Evolutionary conservation across 768 basidiomycete species (phyloP).

Genomic region (Cystobasidium onofrii): DNA sequence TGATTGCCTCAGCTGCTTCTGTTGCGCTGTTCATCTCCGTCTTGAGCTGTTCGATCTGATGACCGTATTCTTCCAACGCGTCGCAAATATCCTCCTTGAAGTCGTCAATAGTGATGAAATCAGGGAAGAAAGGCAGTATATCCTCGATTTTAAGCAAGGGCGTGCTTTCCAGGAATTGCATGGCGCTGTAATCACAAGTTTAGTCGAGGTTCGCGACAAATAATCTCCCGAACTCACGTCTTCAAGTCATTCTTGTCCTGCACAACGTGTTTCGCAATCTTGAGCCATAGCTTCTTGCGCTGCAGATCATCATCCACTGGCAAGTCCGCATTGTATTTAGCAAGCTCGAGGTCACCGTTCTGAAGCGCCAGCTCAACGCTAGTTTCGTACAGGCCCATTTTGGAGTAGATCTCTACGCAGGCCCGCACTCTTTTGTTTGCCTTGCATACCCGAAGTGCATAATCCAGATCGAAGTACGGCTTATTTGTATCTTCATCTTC

Average conservation of each 20-base stretch:
- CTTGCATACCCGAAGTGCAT: conserved; percentile 86
- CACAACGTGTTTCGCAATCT: conserved; percentile 96
- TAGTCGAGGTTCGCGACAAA: conserved; percentile 9
- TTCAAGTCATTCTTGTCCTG: conserved; percentile 98
- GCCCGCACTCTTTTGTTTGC: conserved; percentile 68
- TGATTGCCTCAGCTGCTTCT: conserved; percentile 81
- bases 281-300: conserved; percentile 91
- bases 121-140: conserved; percentile 98
- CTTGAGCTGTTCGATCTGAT: conserved; percentile 80
- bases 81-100: conserved; percentile 98
- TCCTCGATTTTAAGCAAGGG: conserved; percentile 95
- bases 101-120: conserved; percentile 97
- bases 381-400: conserved; percentile 95
- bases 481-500: conserved; percentile 69
- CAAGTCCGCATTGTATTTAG: conserved; percentile 89
- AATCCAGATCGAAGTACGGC: conserved; percentile 95
- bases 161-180: conserved; percentile 91
- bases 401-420: conserved; percentile 92
- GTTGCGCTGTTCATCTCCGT: conserved; percentile 95
- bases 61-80: conserved; percentile 86
- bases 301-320: conserved; percentile 71
- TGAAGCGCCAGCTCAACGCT: conserved; percentile 89
- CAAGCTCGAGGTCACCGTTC: conserved; percentile 89
- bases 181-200: no score
- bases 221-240: conserved; percentile 57